phyloP scores from a whole-genome alignment of 208 protist species.

The Phytomonas sp. region DNA sequence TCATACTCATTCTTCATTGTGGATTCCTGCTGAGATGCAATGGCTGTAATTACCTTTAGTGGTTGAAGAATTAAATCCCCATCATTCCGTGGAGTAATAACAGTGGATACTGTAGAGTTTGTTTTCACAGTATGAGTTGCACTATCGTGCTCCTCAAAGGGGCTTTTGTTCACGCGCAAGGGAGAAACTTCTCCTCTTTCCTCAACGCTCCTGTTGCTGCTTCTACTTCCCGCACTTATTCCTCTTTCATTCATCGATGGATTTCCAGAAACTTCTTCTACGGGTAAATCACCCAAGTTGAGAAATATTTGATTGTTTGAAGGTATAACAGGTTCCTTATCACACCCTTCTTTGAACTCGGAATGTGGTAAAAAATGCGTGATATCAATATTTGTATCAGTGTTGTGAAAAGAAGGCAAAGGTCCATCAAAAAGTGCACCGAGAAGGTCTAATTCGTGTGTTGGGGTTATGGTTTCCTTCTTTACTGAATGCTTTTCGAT shows the following conservation, averaged over 20 bases:
- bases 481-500: neutral
- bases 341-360: neutral
- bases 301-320: neutral
- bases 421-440: neutral
- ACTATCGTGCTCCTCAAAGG: neutral
- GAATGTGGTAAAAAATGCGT: neutral
- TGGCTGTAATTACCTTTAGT: neutral
- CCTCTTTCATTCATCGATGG: neutral
- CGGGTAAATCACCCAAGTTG: neutral
- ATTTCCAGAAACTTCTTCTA: neutral
- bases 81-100: neutral
- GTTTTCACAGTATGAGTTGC: neutral
- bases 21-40: neutral
- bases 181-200: neutral
- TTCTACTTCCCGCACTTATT: neutral
- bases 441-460: neutral
- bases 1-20: neutral
- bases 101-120: neutral
- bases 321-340: neutral
- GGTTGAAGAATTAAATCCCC: neutral
- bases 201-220: neutral
- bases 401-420: neutral
- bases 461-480: neutral
- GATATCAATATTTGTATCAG: neutral
- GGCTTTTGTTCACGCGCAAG: neutral